Conservation (phyloP, 257 asterid genomes). For the Asclepias syriaca region DNA sequence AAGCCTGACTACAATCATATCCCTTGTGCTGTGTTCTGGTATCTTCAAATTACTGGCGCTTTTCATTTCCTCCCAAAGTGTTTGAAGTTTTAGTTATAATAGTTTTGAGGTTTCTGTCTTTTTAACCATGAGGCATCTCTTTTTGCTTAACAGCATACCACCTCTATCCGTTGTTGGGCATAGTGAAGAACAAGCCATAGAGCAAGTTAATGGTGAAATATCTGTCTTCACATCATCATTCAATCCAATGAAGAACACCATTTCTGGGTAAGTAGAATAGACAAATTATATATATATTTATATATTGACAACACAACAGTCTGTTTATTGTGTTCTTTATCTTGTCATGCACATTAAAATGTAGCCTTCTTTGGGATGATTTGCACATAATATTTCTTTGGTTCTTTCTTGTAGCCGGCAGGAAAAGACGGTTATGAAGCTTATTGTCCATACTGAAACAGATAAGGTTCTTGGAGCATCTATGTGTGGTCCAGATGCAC, state of each 20-base stretch:
- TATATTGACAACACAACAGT: neutral
- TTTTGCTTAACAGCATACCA: conserved; percentile 77
- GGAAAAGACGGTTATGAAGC: conserved; percentile 90
- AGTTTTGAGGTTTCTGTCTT: neutral
- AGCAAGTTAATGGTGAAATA: conserved; percentile 69
- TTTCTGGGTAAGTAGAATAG: conserved; percentile 63
- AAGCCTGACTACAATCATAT: conserved; percentile 62
- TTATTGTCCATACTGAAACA: conserved; percentile 74
- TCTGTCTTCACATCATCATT: conserved; percentile 78
- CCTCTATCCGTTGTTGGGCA: conserved; percentile 92
- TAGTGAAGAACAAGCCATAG: conserved; percentile 81
- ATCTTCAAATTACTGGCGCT: conserved; percentile 5
- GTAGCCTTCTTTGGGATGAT: neutral
- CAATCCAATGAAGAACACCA: conserved; percentile 96
- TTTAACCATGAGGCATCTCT: conserved; percentile 7
- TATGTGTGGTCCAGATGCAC: conserved; percentile 98
- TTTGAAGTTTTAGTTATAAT: neutral
- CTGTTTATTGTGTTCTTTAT: neutral
- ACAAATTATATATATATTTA: too few species aligned
- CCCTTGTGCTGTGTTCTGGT: conserved; percentile 97
- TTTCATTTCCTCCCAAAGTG: neutral
- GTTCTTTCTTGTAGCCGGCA: conserved; percentile 53
- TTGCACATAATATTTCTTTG: neutral
- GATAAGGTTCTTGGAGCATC: conserved; percentile 97
- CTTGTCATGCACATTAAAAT: neutral